These are phyloP conservation scores for Aspergillus carlsbadensis DNA, from an alignment of 495 filamentous ascomycete genomes.

Conservation along the genomic window DNA sequence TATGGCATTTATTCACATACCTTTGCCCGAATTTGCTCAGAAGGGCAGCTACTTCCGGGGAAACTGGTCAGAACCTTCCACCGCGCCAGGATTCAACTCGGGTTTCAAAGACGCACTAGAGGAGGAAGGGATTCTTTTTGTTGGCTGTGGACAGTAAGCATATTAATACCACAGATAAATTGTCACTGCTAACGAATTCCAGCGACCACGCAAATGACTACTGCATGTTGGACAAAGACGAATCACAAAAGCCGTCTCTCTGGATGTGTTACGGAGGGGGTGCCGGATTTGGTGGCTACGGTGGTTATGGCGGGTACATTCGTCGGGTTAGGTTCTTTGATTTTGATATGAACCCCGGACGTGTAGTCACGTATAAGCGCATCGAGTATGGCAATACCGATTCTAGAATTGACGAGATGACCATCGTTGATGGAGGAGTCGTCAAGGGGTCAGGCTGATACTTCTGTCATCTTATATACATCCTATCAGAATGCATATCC, in stretches of 20 bases:
- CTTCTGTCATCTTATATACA: background rate
- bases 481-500: background rate
- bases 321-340: conserved; percentile 86
- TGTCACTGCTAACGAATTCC: conserved; percentile 1
- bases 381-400: conserved; percentile 78
- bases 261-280: conserved; percentile 99
- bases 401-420: conserved; percentile 75
- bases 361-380: conserved; percentile 89
- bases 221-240: conserved; percentile 64
- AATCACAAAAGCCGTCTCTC: conserved; percentile 59
- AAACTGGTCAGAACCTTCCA: conserved; percentile 70
- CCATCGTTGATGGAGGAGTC: conserved; percentile 79
- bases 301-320: conserved; percentile 80
- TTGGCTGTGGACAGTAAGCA: conserved; percentile 84
- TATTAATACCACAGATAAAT: background rate
- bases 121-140: conserved; percentile 78
- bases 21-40: conserved; percentile 79
- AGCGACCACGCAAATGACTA: conserved; percentile 97
- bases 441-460: conserved; percentile 40
- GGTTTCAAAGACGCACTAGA: conserved; percentile 84
- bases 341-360: conserved; percentile 83
- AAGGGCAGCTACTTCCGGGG: conserved; percentile 56
- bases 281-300: conserved; percentile 89
- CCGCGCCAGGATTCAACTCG: conserved; percentile 84
- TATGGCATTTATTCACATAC: conserved; percentile 96